Evolutionary conservation across 805 yeast genomes (phyloP).

Genomic region (Candida quercuum): DNA sequence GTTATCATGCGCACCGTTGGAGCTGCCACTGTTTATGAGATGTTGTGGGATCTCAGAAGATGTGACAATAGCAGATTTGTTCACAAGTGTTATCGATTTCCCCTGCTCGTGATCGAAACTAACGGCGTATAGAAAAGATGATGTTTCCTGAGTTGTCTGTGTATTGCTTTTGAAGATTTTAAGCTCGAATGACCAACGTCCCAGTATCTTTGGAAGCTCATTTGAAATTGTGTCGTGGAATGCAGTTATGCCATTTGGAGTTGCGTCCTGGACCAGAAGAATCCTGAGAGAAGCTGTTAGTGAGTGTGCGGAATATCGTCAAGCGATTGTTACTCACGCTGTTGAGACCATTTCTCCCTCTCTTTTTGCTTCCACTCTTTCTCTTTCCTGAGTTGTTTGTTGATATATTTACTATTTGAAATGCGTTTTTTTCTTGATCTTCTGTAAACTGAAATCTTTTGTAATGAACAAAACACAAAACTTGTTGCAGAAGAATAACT

Average conservation of each 20-base stretch:
- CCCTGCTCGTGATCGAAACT: slow-evolving; percentile 15
- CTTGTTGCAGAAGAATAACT: no score
- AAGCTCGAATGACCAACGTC: slow-evolving; percentile 65
- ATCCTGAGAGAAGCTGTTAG: slow-evolving; percentile 24
- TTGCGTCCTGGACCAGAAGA: slow-evolving; percentile 36
- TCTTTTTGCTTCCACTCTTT: background rate
- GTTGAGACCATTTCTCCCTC: slow-evolving; percentile 4
- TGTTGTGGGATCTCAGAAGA: slow-evolving; percentile 23
- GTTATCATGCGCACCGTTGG: slow-evolving; percentile 49
- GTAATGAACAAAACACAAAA: no score
- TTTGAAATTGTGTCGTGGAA: slow-evolving; percentile 70
- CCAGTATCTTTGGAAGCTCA: slow-evolving; percentile 55
- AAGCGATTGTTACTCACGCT: slow-evolving; percentile 1
- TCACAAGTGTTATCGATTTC: slow-evolving; percentile 15
- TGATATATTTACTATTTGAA: no score
- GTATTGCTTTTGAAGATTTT: slow-evolving; percentile 62
- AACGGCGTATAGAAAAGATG: slow-evolving; percentile 11
- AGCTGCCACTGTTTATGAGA: slow-evolving; percentile 42
- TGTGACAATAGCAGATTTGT: slow-evolving; percentile 24
- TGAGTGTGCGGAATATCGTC: background rate
- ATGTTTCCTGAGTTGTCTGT: slow-evolving; percentile 27
- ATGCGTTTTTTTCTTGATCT: no score
- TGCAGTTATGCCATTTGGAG: slow-evolving; percentile 57
- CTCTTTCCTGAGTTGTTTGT: no score
- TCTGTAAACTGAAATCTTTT: no score